Percentiles rank a stretch among this genome's conserved stretches.
Evolutionary conservation across 1,284 basidiomycete genomes (phyloP).

Genomic region (Trametes versicolor): DNA sequence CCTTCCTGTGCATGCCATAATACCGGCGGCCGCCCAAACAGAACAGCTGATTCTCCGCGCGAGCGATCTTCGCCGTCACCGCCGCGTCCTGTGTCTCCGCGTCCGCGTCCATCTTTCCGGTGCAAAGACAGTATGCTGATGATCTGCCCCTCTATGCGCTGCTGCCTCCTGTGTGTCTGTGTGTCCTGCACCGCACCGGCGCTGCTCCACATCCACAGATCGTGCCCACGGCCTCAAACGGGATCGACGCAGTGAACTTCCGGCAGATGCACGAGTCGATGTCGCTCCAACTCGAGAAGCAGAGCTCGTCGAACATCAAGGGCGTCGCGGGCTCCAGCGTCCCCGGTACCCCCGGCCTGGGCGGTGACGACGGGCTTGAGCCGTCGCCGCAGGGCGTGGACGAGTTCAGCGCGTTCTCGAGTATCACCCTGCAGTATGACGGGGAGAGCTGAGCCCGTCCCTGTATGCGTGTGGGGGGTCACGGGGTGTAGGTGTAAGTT

Average conservation of each 20-base stretch:
- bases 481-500: conserved; percentile 1
- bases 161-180: conserved; percentile 17
- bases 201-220: conserved; percentile 59
- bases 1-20: conserved; percentile 26
- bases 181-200: conserved; percentile 12
- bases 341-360: conserved; percentile 56
- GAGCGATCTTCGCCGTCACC: conserved; percentile 11
- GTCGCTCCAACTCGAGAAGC: conserved; percentile 87
- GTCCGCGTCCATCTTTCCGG: conserved; percentile 20
- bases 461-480: conserved; percentile 15
- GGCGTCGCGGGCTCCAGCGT: conserved; percentile 48
- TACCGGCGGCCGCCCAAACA: conserved; percentile 26
- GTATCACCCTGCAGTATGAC: conserved; percentile 88
- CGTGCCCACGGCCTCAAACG: conserved; percentile 84
- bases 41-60: conserved; percentile 18
- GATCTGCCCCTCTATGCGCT: conserved; percentile 17
- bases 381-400: conserved; percentile 52
- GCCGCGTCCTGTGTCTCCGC: conserved; percentile 12
- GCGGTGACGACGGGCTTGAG: conserved; percentile 62
- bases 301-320: conserved; percentile 44
- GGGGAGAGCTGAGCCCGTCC: conserved; percentile 57
- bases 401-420: conserved; percentile 86
- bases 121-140: conserved; percentile 25
- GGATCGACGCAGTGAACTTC: conserved; percentile 91
- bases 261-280: conserved; percentile 90